Evolutionary conservation across 306 rosid species (phyloP), one percentile per base, ranked within the genome.

Genomic region (Oxytropis ochrocephala): DNA sequence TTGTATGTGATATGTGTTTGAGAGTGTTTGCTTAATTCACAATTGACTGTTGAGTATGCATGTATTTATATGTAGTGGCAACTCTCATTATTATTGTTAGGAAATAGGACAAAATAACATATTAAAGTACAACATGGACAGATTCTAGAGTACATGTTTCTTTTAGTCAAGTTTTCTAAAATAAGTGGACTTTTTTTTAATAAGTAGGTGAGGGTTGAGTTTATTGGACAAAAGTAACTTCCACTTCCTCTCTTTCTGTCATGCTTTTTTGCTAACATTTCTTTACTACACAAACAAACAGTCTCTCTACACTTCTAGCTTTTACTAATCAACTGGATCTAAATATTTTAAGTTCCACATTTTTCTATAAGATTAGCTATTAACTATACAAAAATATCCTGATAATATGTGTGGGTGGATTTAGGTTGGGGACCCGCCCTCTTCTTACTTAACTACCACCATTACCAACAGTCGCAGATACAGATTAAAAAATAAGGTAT

Each of bases 31-130:
- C 18, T 55, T 43, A 42, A 24, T 24, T 24, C 29, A 9, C 17
- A 38, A 10, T 5, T 55, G 14, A 51, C 3, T 29, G 38, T 54
- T 17, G 17, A 21, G 16, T 38, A 39, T 13, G 14, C 42, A 29
- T 0, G n/a, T 54, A 54, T 54, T 54, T 76, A 81, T 82, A 67
- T 74, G 77, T 70, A 52, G 46, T 32, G 11, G 9, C 50, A 18
- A 4, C 8, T 32, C 11, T 62, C 17, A 8, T 30, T 30, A 16
- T 16, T 44, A 13, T 2, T n/a, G n/a, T n/a, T n/a, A n/a, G n/a
- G 44, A 7, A 59, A 59, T 33, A 14, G 8, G 48, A 14, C 48
- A 59, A 8, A 59, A 16, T 16, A 36, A 5, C 18, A 30, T 65
- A 30, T 47, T 24, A 50, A 38, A 32, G 27, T 11, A 68, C 11